These are phyloP conservation scores for Pseudocercospora ulei DNA, from an alignment of 2,329 filamentous ascomycete species.

Conservation along the genomic window DNA sequence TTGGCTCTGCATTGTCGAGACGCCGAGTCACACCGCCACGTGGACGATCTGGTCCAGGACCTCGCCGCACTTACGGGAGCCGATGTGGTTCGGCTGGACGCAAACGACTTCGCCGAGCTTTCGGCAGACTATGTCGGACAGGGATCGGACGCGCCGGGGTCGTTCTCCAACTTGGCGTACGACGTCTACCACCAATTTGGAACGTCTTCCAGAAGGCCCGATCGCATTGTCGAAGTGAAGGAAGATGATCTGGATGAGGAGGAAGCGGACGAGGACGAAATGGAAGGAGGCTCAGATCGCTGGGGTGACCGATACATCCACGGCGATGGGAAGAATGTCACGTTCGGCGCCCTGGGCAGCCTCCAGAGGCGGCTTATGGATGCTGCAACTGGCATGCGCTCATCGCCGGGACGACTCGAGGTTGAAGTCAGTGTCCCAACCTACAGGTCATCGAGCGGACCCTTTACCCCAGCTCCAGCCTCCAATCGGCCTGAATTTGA, in stretches of 20 bases:
- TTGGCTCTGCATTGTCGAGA: conserved; percentile 45
- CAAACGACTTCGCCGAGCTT: conserved; percentile 60
- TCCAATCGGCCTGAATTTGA: conserved; percentile 24
- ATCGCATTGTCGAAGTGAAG: conserved; percentile 11
- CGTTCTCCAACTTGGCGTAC: conserved; percentile 42
- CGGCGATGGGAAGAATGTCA: too few relatives aligned
- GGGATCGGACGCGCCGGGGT: conserved; percentile 43
- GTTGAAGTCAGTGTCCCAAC: conserved; percentile 3
- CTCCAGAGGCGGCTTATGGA: conserved; percentile 26
- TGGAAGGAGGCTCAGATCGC: conserved; percentile 14
- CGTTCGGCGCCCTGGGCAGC: conserved; percentile 24
- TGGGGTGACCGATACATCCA: conserved; percentile 2
- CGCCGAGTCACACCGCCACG: conserved; percentile 43
- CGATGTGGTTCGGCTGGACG: conserved; percentile 58
- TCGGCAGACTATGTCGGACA: conserved; percentile 59
- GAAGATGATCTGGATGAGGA: conserved; percentile 42
- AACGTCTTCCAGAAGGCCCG: conserved; percentile 23
- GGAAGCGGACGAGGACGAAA: conserved; percentile 33
- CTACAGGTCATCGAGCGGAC: conserved; percentile 1
- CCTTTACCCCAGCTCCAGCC: not conserved
- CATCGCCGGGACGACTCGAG: not conserved
- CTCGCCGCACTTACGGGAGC: conserved; percentile 54
- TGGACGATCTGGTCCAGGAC: conserved; percentile 54
- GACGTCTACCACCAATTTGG: conserved; percentile 44
- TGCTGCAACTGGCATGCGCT: conserved; percentile 1